Conservation (phyloP, 2,329 filamentous ascomycete species). For the Neurospora sp. region DNA sequence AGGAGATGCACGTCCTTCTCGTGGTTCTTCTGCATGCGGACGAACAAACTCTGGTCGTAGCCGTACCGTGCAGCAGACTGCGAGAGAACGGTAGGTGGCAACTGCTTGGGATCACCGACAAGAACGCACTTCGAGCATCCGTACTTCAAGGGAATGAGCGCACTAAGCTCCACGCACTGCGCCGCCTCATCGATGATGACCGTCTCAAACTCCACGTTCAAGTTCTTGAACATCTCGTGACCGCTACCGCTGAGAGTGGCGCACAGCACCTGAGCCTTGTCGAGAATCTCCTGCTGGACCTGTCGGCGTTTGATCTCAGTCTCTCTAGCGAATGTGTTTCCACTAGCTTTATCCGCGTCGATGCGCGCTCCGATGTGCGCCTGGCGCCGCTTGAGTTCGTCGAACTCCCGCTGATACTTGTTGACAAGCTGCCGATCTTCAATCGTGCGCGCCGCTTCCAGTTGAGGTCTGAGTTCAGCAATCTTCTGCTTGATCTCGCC, state of each 20-base stretch:
- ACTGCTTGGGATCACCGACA: constrained; percentile 93
- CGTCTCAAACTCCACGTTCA: constrained; percentile 95
- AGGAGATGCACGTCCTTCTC: constrained; percentile 82
- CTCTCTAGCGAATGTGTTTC: constrained; percentile 71
- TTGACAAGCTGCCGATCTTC: constrained; percentile 37
- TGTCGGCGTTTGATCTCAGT: constrained; percentile 75
- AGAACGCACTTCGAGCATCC: constrained; percentile 94
- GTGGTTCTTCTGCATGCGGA: constrained; percentile 92
- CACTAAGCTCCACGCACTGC: constrained; percentile 94
- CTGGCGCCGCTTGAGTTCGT: constrained; percentile 67
- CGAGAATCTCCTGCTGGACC: constrained; percentile 83
- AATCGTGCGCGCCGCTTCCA: constrained; percentile 55
- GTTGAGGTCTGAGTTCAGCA: constrained; percentile 55
- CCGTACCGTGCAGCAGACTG: constrained; percentile 86
- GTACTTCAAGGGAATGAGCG: constrained; percentile 93
- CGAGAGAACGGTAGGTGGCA: constrained; percentile 91
- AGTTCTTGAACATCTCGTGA: constrained; percentile 91
- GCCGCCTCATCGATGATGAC: constrained; percentile 97
- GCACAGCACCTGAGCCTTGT: constrained; percentile 85
- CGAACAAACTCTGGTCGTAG: constrained; percentile 96
- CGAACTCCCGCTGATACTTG: constrained; percentile 64
- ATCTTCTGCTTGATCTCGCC: constrained; percentile 67
- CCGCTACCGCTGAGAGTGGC: constrained; percentile 91
- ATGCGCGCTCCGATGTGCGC: constrained; percentile 68
- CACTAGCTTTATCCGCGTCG: constrained; percentile 76